Evolutionary conservation across 2,329 filamentous ascomycete genomes (phyloP).

Genomic region (Penicillium hordei): DNA sequence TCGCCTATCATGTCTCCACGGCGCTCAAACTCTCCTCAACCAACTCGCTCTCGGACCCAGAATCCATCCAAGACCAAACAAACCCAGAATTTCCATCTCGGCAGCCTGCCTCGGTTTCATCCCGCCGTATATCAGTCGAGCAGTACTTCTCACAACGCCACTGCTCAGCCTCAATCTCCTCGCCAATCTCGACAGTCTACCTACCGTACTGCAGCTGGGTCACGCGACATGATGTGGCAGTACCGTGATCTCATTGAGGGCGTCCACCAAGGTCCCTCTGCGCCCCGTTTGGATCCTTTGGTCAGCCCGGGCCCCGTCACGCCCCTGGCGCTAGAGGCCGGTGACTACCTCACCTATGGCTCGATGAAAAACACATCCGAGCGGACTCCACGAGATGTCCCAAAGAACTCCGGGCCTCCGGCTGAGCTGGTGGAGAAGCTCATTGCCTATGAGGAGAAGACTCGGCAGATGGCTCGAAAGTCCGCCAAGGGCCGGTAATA

Average conservation of each 20-base stretch:
- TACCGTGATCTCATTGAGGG: conserved; percentile 46
- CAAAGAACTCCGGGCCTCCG: conserved; percentile 25
- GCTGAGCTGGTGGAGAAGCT: conserved; percentile 37
- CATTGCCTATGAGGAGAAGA: conserved; percentile 36
- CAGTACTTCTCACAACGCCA: conserved; percentile 22
- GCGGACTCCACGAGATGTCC: conserved; percentile 21
- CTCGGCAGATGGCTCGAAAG: conserved; percentile 31
- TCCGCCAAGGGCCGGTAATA: conserved; percentile 30
- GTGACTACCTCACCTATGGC: conserved; percentile 44
- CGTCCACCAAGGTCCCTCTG: conserved; percentile 40
- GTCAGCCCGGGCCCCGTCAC: conserved; percentile 50
- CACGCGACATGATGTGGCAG: conserved; percentile 42
- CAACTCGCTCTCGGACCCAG: conserved; percentile 33
- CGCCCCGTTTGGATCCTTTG: conserved; percentile 47
- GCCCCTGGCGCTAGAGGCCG: conserved; percentile 43
- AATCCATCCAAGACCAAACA: conserved; percentile 40
- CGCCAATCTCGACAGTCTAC: conserved; percentile 34
- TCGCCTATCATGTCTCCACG: conserved; percentile 37
- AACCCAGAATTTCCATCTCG: conserved; percentile 40
- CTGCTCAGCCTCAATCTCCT: conserved; percentile 34
- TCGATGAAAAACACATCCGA: conserved; percentile 22
- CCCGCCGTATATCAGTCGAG: conserved; percentile 45
- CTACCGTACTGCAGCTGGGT: conserved; percentile 35
- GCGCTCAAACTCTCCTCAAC: conserved; percentile 38
- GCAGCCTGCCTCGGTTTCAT: conserved; percentile 47